These are phyloP conservation scores for Tolypocladium nubicola DNA, from an alignment of 2,329 filamentous ascomycete genomes.

Conservation along the genomic window DNA sequence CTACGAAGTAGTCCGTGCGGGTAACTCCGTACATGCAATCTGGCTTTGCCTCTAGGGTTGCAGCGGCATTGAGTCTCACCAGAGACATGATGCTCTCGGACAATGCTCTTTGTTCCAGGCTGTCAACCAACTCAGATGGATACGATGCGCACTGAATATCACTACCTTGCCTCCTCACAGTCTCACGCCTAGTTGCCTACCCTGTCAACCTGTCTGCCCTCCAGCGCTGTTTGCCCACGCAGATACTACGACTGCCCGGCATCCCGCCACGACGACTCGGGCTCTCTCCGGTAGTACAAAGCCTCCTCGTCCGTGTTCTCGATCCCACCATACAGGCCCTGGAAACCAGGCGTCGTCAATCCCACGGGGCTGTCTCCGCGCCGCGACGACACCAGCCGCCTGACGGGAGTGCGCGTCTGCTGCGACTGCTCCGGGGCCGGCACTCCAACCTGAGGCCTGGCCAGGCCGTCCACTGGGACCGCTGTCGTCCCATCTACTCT, in stretches of 20 bases:
- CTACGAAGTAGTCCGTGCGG: not conserved
- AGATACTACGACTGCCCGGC: not conserved
- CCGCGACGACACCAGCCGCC: not conserved
- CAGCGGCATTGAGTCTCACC: not conserved
- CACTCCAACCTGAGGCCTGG: conserved; percentile 11
- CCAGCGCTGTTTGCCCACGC: not conserved
- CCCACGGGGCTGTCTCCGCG: conserved; percentile 21
- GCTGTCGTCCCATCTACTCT: not conserved
- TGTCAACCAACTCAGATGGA: not conserved
- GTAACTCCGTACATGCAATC: not conserved
- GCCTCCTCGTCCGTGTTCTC: conserved; percentile 34
- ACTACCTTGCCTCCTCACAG: not conserved
- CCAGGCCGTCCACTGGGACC: conserved; percentile 1
- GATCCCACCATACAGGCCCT: conserved; percentile 34
- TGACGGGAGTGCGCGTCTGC: not conserved
- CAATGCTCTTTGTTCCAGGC: not conserved
- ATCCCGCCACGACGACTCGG: not conserved
- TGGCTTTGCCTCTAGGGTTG: not conserved
- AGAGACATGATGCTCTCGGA: not conserved
- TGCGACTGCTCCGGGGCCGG: not conserved
- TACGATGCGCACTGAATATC: not conserved
- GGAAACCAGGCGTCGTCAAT: conserved; percentile 31
- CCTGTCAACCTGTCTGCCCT: not conserved
- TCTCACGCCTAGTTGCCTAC: not conserved
- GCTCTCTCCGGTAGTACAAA: not conserved